Conservation (phyloP, 1,139 yeast species). For the Yamadazyma blattariae region DNA sequence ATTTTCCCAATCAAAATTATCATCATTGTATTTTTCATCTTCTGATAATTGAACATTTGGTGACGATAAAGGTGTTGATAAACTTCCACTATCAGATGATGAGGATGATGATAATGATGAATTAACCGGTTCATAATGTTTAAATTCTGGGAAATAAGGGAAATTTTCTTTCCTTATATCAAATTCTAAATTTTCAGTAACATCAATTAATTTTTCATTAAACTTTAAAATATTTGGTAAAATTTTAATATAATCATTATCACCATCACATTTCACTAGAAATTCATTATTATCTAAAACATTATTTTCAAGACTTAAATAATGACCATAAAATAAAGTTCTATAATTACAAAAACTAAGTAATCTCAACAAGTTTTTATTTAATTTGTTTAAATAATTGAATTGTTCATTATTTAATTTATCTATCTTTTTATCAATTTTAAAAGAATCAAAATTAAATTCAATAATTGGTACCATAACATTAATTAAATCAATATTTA, state of each 20-base stretch:
- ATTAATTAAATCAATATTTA: conserved; percentile 35
- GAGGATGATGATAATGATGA: no score
- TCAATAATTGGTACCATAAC: conserved; percentile 32
- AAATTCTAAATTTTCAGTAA: conserved; percentile 13
- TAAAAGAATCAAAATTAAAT: conserved; percentile 22
- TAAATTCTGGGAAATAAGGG: conserved; percentile 22
- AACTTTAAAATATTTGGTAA: conserved; percentile 21
- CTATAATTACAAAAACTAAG: conserved; percentile 31
- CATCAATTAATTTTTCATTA: conserved; percentile 17
- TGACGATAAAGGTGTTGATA: neutral
- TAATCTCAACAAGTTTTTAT: conserved; percentile 21
- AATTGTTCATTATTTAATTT: conserved; percentile 17
- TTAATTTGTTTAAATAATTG: conserved; percentile 16
- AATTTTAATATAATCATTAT: conserved; percentile 19
- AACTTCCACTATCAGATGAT: neutral
- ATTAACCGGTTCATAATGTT: conserved; percentile 8
- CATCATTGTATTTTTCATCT: conserved; percentile 1
- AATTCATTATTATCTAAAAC: conserved; percentile 20
- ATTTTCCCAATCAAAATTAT: conserved; percentile 18
- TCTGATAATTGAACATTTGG: neutral
- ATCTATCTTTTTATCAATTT: conserved; percentile 16
- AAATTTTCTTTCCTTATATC: conserved; percentile 19
- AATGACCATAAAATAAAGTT: conserved; percentile 24
- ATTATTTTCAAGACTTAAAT: conserved; percentile 17
- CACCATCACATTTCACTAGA: conserved; percentile 15